These are phyloP conservation scores for Peniophora sp. DNA, from an alignment of 1,284 basidiomycete genomes.

Conservation along the genomic window DNA sequence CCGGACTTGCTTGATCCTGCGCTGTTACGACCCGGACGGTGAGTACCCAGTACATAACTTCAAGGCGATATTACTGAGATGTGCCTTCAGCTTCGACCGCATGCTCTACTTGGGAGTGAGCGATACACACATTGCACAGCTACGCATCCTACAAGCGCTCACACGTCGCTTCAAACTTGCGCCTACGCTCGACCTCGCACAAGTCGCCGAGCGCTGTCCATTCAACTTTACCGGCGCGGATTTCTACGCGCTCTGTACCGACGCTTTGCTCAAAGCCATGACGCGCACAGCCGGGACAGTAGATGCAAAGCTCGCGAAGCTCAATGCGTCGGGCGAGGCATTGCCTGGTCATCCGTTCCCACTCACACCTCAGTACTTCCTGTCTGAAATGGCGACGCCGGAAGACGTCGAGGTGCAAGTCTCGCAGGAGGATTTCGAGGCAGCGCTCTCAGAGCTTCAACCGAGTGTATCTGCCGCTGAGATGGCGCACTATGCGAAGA, in stretches of 20 bases:
- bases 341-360: conserved; percentile 49
- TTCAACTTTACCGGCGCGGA: conserved; percentile 97
- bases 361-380: conserved; percentile 88
- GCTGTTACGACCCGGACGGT: conserved; percentile 86
- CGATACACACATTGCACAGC: conserved; percentile 80
- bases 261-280: conserved; percentile 95
- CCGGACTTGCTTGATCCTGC: conserved; percentile 95
- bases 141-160: conserved; percentile 83
- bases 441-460: conserved; percentile 68
- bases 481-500: conserved; percentile 78
- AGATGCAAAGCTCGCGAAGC: conserved; percentile 62
- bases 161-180: conserved; percentile 90
- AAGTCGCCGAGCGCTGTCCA: conserved; percentile 73
- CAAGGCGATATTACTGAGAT: conserved; percentile 1
- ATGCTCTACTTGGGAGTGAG: conserved; percentile 96
- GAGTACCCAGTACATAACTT: conserved; percentile 12
- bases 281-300: conserved; percentile 79
- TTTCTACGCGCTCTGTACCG: conserved; percentile 95
- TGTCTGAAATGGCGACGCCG: conserved; percentile 74
- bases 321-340: neutral
- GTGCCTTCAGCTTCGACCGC: conserved; percentile 76
- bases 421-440: conserved; percentile 65
- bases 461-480: conserved; percentile 89
- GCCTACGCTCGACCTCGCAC: conserved; percentile 55
- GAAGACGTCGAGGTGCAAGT: conserved; percentile 78